Conservation (phyloP, 345 rosid species). For the Linum tenue region DNA sequence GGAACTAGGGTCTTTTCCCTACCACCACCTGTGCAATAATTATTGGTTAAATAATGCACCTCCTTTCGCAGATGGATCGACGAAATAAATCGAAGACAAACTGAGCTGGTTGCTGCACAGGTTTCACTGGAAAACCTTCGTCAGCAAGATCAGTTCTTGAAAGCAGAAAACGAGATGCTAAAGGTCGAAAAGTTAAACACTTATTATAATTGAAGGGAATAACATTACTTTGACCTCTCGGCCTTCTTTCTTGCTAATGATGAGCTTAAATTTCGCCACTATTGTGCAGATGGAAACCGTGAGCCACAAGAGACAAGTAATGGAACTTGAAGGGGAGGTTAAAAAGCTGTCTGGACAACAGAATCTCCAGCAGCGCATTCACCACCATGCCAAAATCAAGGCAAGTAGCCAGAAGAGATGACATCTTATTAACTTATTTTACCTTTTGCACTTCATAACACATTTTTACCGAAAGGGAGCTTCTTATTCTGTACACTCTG, state of each 20-base stretch:
- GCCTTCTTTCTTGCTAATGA: not conserved
- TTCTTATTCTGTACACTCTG: not conserved
- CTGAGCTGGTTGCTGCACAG: constrained; percentile 62
- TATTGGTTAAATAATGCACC: no score
- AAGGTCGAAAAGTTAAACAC: constrained; percentile 37
- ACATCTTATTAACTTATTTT: not conserved
- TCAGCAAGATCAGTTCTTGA: constrained; percentile 55
- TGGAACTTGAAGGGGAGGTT: constrained; percentile 75
- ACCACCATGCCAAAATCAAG: constrained; percentile 90
- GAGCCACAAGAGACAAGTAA: constrained; percentile 47
- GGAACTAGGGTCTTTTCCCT: no score
- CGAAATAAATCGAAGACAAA: constrained; percentile 71
- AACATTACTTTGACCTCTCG: not conserved
- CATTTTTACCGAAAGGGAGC: not conserved
- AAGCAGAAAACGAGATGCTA: constrained; percentile 66
- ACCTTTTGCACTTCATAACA: not conserved
- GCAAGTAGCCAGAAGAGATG: constrained; percentile 25
- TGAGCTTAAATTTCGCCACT: not conserved
- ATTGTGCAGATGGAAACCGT: constrained; percentile 51
- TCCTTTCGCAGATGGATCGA: constrained; percentile 60
- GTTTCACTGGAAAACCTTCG: constrained; percentile 62
- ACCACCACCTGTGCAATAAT: no score
- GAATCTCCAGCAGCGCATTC: constrained; percentile 81
- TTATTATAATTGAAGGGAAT: not conserved
- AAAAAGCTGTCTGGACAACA: constrained; percentile 75